Conservation (phyloP, 176 grass and related monocot genomes). For the Aegilops sharonensis region DNA sequence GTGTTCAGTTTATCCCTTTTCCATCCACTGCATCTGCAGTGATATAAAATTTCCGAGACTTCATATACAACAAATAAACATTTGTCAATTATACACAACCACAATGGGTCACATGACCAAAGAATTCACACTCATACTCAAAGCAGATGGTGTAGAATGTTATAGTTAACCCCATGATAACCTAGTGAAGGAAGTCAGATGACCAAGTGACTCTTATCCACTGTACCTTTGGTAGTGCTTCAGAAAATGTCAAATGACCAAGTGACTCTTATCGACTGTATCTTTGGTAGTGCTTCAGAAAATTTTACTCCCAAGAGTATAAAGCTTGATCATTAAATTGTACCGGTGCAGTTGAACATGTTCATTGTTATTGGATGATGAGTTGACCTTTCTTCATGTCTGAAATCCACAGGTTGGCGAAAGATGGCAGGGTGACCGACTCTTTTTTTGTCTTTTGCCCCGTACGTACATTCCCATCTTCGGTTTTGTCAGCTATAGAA, state of each 20-base stretch:
- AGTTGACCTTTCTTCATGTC: constrained; percentile 4
- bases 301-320: background rate
- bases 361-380: constrained; percentile 8
- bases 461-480: constrained; percentile 25
- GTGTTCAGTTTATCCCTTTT: background rate
- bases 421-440: constrained; percentile 33
- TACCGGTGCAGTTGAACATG: background rate
- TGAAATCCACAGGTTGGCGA: constrained; percentile 48
- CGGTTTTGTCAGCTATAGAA: constrained; percentile 23
- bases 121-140: background rate
- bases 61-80: background rate
- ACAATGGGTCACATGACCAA: constrained; percentile 9
- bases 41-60: background rate
- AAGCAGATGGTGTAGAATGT: constrained; percentile 13
- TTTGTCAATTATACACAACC: background rate
- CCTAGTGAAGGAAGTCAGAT: background rate
- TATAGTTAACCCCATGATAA: background rate
- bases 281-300: background rate
- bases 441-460: background rate
- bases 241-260: background rate
- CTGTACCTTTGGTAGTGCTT: background rate
- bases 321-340: background rate
- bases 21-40: background rate
- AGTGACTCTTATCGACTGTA: background rate
- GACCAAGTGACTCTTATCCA: background rate